phyloP scores from a whole-genome alignment of 2,329 filamentous ascomycete species.

The Curvularia eragrostidis region DNA sequence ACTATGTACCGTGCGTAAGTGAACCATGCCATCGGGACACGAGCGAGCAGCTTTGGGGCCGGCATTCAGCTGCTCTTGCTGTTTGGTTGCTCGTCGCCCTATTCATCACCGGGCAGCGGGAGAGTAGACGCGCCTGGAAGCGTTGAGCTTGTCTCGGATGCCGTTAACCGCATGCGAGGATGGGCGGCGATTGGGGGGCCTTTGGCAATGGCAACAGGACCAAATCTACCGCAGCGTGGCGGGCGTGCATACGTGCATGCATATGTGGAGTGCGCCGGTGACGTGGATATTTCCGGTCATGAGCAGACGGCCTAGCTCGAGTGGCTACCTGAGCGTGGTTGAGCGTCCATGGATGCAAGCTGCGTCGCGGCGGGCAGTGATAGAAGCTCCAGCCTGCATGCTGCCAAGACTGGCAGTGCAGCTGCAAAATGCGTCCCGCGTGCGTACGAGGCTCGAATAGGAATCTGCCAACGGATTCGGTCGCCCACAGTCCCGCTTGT shows the following conservation, averaged over 20 bases:
- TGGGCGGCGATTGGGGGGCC: conserved; percentile 7
- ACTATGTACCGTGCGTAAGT: conserved; percentile 7
- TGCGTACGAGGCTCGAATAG: conserved; percentile 3
- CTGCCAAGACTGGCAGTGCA: conserved; percentile 21
- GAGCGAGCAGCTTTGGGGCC: conserved; percentile 8
- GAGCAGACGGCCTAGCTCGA: conserved; percentile 14
- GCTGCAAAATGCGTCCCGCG: conserved; percentile 9
- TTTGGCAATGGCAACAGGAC: conserved; percentile 8
- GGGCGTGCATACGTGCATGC: conserved; percentile 3
- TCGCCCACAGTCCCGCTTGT: not conserved
- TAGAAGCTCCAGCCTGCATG: conserved; percentile 20
- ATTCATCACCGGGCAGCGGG: conserved; percentile 19
- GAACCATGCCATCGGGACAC: conserved; percentile 22
- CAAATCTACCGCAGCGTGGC: conserved; percentile 8
- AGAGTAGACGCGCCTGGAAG: conserved; percentile 12
- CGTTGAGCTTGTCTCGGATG: conserved; percentile 14
- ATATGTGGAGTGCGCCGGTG: conserved; percentile 11
- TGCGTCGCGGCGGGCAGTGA: conserved; percentile 11
- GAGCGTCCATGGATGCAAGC: conserved; percentile 5
- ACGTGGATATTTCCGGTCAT: conserved; percentile 13
- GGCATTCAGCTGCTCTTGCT: not conserved
- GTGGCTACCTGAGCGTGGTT: conserved; percentile 17
- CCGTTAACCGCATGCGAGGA: conserved; percentile 4
- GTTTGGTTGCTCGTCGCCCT: conserved; percentile 7
- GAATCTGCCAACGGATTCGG: conserved; percentile 4